These are phyloP conservation scores for Cordyceps cateniannulata DNA, from an alignment of 2,329 filamentous ascomycete genomes.

Conservation along the genomic window DNA sequence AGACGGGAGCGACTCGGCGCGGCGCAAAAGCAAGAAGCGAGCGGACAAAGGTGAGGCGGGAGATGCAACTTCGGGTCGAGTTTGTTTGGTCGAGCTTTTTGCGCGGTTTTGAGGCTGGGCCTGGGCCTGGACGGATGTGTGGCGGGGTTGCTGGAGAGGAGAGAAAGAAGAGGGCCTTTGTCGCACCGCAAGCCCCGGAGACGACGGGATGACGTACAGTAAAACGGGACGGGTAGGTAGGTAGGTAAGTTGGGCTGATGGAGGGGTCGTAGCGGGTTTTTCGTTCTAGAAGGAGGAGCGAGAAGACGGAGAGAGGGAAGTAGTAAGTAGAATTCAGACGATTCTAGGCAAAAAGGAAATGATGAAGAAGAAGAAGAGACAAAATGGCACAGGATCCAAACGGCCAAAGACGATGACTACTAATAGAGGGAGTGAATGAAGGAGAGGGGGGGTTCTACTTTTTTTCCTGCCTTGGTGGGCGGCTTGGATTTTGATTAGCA, in stretches of 20 bases:
- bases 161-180: background rate
- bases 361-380: background rate
- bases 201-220: conserved; percentile 10
- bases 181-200: conserved; percentile 3
- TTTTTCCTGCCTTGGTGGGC: background rate
- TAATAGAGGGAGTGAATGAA: background rate
- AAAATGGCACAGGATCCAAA: background rate
- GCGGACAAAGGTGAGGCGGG: background rate
- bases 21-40: background rate
- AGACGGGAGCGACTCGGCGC: background rate
- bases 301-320: background rate
- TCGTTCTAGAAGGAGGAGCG: background rate
- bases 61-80: background rate
- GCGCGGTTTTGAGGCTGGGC: conserved; percentile 9
- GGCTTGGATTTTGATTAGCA: conserved; percentile 5
- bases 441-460: background rate
- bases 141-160: conserved; percentile 5
- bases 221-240: background rate
- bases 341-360: background rate
- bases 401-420: background rate
- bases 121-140: conserved; percentile 7
- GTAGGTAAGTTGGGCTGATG: background rate
- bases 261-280: background rate
- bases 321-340: background rate
- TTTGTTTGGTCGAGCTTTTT: conserved; percentile 1